phyloP scores from a whole-genome alignment of 2,329 filamentous ascomycete genomes.

The Penicillium sp. region DNA sequence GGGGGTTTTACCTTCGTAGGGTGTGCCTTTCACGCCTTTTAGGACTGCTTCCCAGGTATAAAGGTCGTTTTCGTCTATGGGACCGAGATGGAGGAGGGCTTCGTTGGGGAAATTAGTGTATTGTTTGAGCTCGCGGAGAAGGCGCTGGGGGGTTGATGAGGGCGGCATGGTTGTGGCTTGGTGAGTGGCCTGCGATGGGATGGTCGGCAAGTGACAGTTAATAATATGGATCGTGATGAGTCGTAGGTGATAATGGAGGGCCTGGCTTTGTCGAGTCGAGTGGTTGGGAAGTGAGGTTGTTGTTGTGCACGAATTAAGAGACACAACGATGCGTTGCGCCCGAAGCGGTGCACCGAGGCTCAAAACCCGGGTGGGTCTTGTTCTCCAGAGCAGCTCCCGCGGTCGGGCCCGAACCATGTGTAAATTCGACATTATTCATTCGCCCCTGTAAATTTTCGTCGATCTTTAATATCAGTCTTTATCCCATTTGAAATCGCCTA shows the following conservation, averaged over 20 bases:
- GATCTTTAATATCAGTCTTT: slow-evolving; percentile 14
- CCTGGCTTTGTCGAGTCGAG: slow-evolving; percentile 4
- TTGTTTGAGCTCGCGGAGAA: slow-evolving; percentile 65
- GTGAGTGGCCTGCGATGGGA: background rate
- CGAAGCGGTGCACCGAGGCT: slow-evolving; percentile 21
- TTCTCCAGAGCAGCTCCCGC: slow-evolving; percentile 20
- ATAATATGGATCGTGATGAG: background rate
- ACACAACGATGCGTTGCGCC: background rate
- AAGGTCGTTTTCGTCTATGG: slow-evolving; percentile 61
- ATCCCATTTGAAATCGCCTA: slow-evolving; percentile 28
- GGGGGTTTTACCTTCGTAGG: slow-evolving; percentile 61
- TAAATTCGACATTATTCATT: slow-evolving; percentile 13
- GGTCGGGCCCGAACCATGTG: slow-evolving; percentile 19
- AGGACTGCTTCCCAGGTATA: slow-evolving; percentile 66
- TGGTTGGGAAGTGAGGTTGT: slow-evolving; percentile 13
- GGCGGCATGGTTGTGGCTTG: slow-evolving; percentile 27
- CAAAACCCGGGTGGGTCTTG: slow-evolving; percentile 15
- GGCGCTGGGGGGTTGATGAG: slow-evolving; percentile 58
- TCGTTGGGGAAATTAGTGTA: slow-evolving; percentile 62
- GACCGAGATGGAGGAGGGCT: slow-evolving; percentile 61
- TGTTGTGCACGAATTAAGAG: slow-evolving; percentile 10
- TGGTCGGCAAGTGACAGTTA: background rate
- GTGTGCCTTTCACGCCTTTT: slow-evolving; percentile 62
- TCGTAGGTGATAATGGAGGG: background rate
- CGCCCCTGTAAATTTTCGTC: slow-evolving; percentile 17